Evolutionary conservation across 2,329 filamentous ascomycete species (phyloP).

Genomic region (Neofusicoccum cordaticola): DNA sequence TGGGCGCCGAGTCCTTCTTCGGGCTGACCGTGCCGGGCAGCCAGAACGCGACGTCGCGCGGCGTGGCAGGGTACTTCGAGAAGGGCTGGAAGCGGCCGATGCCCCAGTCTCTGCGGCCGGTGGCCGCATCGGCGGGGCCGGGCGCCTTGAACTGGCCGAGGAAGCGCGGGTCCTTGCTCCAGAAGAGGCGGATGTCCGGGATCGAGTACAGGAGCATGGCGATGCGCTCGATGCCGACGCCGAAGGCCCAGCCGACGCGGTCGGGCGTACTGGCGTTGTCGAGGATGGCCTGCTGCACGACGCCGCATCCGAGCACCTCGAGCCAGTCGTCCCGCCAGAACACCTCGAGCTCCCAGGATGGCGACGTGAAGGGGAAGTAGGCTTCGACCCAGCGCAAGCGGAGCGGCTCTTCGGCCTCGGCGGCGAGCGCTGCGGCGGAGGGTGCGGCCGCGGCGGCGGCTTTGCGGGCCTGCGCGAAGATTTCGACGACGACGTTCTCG

Average conservation of each 20-base stretch:
- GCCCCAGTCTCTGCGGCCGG: neutral
- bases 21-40: slow-evolving; percentile 43
- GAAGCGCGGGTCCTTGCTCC: slow-evolving; percentile 83
- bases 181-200: slow-evolving; percentile 94
- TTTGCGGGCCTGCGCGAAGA: slow-evolving; percentile 75
- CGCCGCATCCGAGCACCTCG: slow-evolving; percentile 89
- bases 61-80: slow-evolving; percentile 84
- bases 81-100: slow-evolving; percentile 75
- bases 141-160: slow-evolving; percentile 68
- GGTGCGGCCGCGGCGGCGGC: slow-evolving; percentile 52
- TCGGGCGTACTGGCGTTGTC: slow-evolving; percentile 71
- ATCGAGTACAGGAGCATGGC: slow-evolving; percentile 97
- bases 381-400: slow-evolving; percentile 92
- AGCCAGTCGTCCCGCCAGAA: slow-evolving; percentile 95
- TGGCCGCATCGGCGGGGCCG: slow-evolving; percentile 27
- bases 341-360: slow-evolving; percentile 94
- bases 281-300: slow-evolving; percentile 80
- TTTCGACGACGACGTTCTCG: slow-evolving; percentile 83
- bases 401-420: slow-evolving; percentile 59
- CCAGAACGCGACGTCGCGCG: slow-evolving; percentile 96
- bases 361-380: slow-evolving; percentile 95
- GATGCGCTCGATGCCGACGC: slow-evolving; percentile 87
- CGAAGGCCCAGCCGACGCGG: slow-evolving; percentile 91
- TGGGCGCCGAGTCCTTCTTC: neutral
- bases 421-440: slow-evolving; percentile 25